Base-by-base conservation (phyloP, 495 filamentous ascomycete genomes). In the Aspergillus sparsus region DNA sequence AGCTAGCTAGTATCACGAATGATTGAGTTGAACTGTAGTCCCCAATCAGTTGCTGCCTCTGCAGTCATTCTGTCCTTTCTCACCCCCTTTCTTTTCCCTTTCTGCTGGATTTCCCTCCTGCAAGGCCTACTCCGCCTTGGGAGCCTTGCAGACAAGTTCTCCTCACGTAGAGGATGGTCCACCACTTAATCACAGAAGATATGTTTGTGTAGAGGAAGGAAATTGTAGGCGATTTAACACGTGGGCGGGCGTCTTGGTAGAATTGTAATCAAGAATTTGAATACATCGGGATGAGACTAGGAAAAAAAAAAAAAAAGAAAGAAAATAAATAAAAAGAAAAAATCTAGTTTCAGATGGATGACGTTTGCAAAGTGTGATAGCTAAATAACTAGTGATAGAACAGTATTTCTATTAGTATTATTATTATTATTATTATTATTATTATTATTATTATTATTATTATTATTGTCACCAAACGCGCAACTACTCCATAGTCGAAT, bases 311-410 rank as follows among this genome's bases (percentile, higher is more conserved):
- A 7, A 54, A 16, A 15, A 15, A 37, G 15, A 36, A 15, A 36
- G 5, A 32, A 32, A 51, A 8, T 12, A 51, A 32, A 11, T 27
- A 51, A 18, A 21, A 6, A 32, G 10, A 37, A 42, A 37, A 41
- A 16, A 45, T 6, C 52, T 34, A 21, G 39, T 34, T 45, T 35
- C 44, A 8, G 10, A 6, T 15, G 21, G 56, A 58, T 58, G 56
- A 58, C 47, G 56, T 52, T 58, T 32, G 37, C 49, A n/a, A 41
- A 33, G 47, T n/a, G 31, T 32, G 21, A 33, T 35, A 42, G 35
- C 44, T 11, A 21, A 34, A 15, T 47, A 10, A 18, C 6, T 47
- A 46, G 18, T n/a, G 13, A 46, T 18, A 18, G 16, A 15, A 9
- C 49, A 16, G 11, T n/a, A n/a, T n/a, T n/a, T n/a, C n/a, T n/a